phyloP scores from a whole-genome alignment of 345 rosid genomes.

The Linum lewisii region DNA sequence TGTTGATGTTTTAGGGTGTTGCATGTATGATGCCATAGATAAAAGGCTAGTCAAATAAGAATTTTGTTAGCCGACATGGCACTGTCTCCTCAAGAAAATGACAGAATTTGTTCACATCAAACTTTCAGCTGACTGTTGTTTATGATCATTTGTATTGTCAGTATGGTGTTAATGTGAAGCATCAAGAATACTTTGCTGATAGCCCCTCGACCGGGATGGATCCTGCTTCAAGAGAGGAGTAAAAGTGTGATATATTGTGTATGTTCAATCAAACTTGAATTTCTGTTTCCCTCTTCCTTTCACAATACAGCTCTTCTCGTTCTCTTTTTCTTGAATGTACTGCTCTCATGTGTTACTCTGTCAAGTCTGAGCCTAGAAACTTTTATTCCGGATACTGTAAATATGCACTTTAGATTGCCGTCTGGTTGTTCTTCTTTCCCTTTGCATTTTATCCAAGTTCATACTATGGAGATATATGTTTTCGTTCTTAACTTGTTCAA shows the following conservation, averaged over 20 bases:
- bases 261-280: neutral
- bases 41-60: too few species aligned
- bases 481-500: too few species aligned
- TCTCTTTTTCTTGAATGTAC: neutral
- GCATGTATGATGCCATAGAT: neutral
- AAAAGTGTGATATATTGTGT: neutral
- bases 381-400: too few species aligned
- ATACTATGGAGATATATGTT: too few species aligned
- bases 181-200: constrained; percentile 85
- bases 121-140: neutral
- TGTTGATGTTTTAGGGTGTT: too few species aligned
- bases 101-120: neutral
- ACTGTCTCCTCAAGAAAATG: neutral
- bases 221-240: constrained; percentile 54
- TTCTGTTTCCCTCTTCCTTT: neutral
- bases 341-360: neutral
- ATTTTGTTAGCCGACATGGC: too few species aligned
- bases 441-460: too few species aligned
- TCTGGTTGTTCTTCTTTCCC: too few species aligned
- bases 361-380: too few species aligned
- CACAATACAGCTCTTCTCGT: neutral
- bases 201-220: constrained; percentile 51
- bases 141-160: constrained; percentile 26
- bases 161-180: constrained; percentile 89
- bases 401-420: too few species aligned